Percentiles rank a stretch among this genome's conserved stretches.
These are phyloP conservation scores for Fusarium citri DNA, from an alignment of 2,329 filamentous ascomycete genomes.

Conservation along the genomic window DNA sequence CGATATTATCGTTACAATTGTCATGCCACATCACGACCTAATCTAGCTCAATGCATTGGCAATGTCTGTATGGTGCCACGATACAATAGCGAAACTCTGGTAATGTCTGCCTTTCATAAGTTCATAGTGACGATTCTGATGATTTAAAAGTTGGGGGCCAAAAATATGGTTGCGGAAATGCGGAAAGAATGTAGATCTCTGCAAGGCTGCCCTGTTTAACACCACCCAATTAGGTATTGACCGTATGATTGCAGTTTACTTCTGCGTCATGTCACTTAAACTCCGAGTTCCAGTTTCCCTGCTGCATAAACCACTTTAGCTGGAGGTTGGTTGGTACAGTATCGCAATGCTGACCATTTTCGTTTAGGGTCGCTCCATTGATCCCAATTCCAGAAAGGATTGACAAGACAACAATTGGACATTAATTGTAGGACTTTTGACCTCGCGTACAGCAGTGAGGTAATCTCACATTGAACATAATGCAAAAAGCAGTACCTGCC, in stretches of 20 bases:
- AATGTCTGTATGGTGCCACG: conserved; percentile 19
- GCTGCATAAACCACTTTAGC: not conserved
- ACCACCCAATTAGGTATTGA: conserved; percentile 51
- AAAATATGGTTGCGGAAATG: conserved; percentile 47
- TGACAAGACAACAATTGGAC: not conserved
- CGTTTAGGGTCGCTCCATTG: not conserved
- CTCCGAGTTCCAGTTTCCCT: not conserved
- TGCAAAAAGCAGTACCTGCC: not conserved
- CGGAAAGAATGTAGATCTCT: conserved; percentile 72
- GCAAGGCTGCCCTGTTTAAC: conserved; percentile 58
- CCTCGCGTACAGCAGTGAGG: not conserved
- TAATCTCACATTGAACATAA: not conserved
- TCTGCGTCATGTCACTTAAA: conserved; percentile 6
- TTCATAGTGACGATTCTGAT: conserved; percentile 51
- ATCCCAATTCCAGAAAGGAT: not conserved
- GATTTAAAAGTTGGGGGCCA: conserved; percentile 2
- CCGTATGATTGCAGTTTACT: conserved; percentile 49
- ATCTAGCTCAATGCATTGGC: conserved; percentile 1
- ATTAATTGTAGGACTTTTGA: not conserved
- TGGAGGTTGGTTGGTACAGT: not conserved
- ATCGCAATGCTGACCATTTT: conserved; percentile 2
- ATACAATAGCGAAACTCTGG: conserved; percentile 57
- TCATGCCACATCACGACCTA: conserved; percentile 69
- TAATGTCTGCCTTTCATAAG: not conserved
- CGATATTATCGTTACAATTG: conserved; percentile 40